Percentiles rank a stretch among this genome's conserved stretches.
Conservation (phyloP, 2,329 filamentous ascomycete genomes). For the Fusarium robinianum region DNA sequence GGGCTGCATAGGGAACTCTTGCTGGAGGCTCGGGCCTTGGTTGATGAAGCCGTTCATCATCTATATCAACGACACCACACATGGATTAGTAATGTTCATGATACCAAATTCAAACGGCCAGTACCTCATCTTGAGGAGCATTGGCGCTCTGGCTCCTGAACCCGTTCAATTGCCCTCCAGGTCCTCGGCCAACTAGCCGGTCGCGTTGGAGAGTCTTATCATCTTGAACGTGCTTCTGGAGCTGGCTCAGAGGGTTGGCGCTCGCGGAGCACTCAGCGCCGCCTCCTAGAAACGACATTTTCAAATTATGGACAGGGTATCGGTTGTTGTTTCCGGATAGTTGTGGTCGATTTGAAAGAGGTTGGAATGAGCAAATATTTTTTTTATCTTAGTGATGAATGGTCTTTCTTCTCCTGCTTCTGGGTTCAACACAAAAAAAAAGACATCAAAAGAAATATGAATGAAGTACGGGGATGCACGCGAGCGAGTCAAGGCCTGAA, state of each 20-base stretch:
- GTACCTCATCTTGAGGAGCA: constrained; percentile 73
- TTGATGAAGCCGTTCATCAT: constrained; percentile 95
- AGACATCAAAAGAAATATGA: constrained; percentile 1
- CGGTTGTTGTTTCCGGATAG: constrained; percentile 7
- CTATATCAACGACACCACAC: constrained; percentile 50
- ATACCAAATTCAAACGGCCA: constrained; percentile 19
- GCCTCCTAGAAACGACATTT: constrained; percentile 93
- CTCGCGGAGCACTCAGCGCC: constrained; percentile 96
- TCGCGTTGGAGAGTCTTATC: constrained; percentile 95
- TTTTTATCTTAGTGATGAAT: no score
- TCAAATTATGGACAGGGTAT: constrained; percentile 35
- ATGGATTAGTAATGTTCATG: constrained; percentile 38
- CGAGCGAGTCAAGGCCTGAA: not conserved
- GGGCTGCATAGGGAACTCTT: constrained; percentile 58
- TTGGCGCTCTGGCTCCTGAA: constrained; percentile 75
- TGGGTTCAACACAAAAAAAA: no score
- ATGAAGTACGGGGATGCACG: constrained; percentile 2
- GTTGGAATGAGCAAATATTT: no score
- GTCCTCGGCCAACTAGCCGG: constrained; percentile 76
- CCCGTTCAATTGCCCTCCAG: constrained; percentile 71
- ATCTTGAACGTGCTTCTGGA: constrained; percentile 95
- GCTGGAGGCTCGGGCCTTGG: constrained; percentile 65
- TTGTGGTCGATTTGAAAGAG: constrained; percentile 14
- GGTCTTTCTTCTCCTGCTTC: not conserved
- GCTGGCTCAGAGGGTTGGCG: constrained; percentile 94